A percentile compares a stretch with the other conserved stretches of the same genome.
Conservation (phyloP, 305 asterid genomes). For the Fraxinus xanthoxyloides region DNA sequence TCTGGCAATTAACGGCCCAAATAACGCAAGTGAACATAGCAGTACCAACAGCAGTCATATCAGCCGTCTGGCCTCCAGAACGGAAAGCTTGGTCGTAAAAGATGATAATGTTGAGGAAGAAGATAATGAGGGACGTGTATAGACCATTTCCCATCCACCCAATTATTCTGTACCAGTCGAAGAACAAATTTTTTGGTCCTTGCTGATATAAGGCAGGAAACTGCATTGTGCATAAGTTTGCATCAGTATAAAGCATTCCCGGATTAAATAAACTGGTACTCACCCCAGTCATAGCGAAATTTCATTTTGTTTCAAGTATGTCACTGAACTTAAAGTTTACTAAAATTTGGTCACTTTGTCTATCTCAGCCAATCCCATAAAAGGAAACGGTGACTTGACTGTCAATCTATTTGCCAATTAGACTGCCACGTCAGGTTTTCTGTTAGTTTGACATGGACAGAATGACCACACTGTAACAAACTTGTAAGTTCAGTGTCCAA, state of each 20-base stretch:
- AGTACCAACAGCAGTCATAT: conserved; percentile 40
- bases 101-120: conserved; percentile 22
- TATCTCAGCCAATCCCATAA: neutral
- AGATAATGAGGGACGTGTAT: conserved; percentile 24
- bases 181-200: conserved; percentile 31
- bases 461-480: neutral
- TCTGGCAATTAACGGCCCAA: conserved; percentile 76
- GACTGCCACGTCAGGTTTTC: neutral
- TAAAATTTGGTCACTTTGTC: neutral
- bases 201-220: conserved; percentile 33
- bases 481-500: neutral
- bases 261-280: neutral
- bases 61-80: conserved; percentile 28
- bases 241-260: neutral
- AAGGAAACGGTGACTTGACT: neutral
- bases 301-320: neutral
- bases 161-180: conserved; percentile 33
- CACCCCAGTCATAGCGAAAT: neutral
- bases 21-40: conserved; percentile 62
- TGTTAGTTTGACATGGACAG: neutral
- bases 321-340: neutral
- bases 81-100: conserved; percentile 30
- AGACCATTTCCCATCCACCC: conserved; percentile 36
- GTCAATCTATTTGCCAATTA: neutral
- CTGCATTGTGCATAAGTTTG: conserved; percentile 15